These are phyloP conservation scores for Cardamine resedifolia DNA, from an alignment of 345 rosid genomes.

Conservation along the genomic window DNA sequence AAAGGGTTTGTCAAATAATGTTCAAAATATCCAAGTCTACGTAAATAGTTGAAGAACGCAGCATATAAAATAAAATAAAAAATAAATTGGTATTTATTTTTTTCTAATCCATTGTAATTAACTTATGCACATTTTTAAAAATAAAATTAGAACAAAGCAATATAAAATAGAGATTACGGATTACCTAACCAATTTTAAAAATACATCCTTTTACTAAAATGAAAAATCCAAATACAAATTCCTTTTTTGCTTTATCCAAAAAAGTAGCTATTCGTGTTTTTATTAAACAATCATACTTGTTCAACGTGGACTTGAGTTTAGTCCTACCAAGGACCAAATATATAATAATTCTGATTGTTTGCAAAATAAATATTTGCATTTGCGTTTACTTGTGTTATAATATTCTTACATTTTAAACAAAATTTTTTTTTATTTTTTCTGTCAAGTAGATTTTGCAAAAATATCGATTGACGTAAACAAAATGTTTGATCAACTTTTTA, in stretches of 20 bases:
- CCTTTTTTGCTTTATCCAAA: constrained; percentile 24
- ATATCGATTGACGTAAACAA: neutral
- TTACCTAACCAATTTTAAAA: constrained; percentile 19
- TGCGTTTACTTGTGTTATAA: neutral
- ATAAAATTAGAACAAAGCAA: neutral
- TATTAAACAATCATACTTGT: constrained; percentile 16
- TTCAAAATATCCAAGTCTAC: neutral
- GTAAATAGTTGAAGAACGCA: neutral
- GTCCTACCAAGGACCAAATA: neutral
- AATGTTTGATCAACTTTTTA: neutral
- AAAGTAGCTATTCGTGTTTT: constrained; percentile 19
- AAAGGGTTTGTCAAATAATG: neutral
- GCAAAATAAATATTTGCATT: neutral
- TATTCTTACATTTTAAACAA: neutral
- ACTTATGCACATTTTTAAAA: neutral
- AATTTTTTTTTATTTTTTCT: neutral
- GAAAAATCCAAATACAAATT: constrained; percentile 4
- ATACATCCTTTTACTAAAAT: neutral
- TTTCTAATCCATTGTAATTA: neutral
- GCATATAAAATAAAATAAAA: neutral
- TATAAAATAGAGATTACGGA: constrained; percentile 1
- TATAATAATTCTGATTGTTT: neutral
- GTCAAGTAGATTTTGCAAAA: neutral
- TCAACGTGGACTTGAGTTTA: constrained; percentile 30
- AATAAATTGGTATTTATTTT: neutral